A percentile compares a stretch with the other conserved stretches of the same genome.
These are phyloP conservation scores for Gyromitra esculenta DNA, from an alignment of 2,329 filamentous ascomycete genomes.

Conservation along the genomic window DNA sequence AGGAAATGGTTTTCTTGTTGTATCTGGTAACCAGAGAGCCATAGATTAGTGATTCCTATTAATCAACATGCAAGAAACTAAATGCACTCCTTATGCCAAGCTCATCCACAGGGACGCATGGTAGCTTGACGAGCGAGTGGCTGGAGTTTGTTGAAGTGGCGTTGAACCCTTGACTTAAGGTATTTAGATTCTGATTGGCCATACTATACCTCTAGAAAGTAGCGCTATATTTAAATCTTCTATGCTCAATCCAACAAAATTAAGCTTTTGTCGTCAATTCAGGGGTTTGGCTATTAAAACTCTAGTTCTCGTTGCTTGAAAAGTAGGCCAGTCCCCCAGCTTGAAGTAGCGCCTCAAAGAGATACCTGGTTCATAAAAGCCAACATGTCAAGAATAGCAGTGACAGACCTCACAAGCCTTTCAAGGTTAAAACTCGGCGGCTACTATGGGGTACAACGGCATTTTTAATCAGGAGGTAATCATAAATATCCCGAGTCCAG, in stretches of 20 bases:
- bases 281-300: neutral
- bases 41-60: neutral
- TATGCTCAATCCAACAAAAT: neutral
- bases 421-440: neutral
- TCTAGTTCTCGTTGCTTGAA: neutral
- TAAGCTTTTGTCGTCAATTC: neutral
- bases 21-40: neutral
- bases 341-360: neutral
- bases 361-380: neutral
- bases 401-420: neutral
- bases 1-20: neutral
- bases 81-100: neutral
- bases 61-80: neutral
- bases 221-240: constrained; percentile 2
- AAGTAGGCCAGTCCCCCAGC: neutral
- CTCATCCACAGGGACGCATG: neutral
- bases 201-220: neutral
- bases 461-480: constrained; percentile 1
- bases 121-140: neutral
- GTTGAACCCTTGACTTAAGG: neutral
- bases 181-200: neutral
- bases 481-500: neutral
- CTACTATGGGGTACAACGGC: neutral
- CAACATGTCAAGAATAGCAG: neutral
- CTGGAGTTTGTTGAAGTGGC: neutral